phyloP scores from a whole-genome alignment of 768 basidiomycete genomes.

The Panus rudis region DNA sequence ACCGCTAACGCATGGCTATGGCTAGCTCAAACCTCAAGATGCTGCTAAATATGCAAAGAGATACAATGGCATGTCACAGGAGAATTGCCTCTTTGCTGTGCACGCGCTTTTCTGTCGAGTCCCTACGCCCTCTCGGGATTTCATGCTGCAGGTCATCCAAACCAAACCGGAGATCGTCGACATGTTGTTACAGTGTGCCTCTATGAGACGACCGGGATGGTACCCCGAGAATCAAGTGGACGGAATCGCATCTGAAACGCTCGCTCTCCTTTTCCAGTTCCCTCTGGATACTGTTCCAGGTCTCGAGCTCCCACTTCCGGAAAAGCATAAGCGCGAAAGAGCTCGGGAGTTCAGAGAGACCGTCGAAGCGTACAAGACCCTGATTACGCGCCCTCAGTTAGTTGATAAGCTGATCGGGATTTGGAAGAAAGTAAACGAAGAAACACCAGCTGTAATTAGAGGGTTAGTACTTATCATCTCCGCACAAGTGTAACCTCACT shows the following conservation, averaged over 20 bases:
- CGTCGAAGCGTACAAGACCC: too few relatives aligned
- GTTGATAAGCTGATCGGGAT: too few relatives aligned
- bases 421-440: neutral
- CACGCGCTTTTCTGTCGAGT: conserved; percentile 12
- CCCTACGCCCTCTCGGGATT: conserved; percentile 7
- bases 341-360: too few relatives aligned
- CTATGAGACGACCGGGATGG: conserved; percentile 19
- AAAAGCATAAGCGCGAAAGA: too few relatives aligned
- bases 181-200: conserved; percentile 21
- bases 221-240: conserved; percentile 22
- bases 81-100: conserved; percentile 7
- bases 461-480: too few relatives aligned
- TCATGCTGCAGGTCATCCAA: conserved; percentile 15
- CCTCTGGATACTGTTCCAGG: conserved; percentile 7
- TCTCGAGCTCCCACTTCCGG: neutral
- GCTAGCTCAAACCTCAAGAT: neutral
- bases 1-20: neutral
- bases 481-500: too few relatives aligned
- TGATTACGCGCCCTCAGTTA: too few relatives aligned
- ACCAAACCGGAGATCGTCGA: conserved; percentile 15
- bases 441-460: too few relatives aligned
- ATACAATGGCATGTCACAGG: conserved; percentile 23
- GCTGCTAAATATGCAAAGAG: conserved; percentile 6
- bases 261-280: conserved; percentile 20
- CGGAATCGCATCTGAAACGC: conserved; percentile 19